Evolutionary conservation across 176 grass and related monocot species (phyloP), one percentile per base, ranked within the genome.

Genomic region (Carex myosuroides): DNA sequence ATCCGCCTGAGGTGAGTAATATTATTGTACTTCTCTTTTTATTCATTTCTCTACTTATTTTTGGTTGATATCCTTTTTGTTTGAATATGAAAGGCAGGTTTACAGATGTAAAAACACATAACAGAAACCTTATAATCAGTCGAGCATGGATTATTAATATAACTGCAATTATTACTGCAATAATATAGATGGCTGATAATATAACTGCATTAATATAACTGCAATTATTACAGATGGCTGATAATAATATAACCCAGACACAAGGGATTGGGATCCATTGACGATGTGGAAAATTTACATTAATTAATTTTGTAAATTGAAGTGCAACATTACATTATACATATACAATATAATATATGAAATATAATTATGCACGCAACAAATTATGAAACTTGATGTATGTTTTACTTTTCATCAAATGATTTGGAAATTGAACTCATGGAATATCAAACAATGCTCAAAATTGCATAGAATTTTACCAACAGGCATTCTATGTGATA

Each of bases 1-100:
- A 86, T 85, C 96, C 93, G 32, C 87, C 93, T 24, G 88, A 95
- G 93, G 93, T 95, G 16, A 66, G 72, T 84, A 46, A 33, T 41
- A 16, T 4, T 30, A 81, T 30, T 37, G 54, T 87, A 26, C 20
- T 2, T 14, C 0, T 39, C 37, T 71, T 67, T 68, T 48, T 2
- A 66, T 22, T 65, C 33, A 52, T 22, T 26, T 65, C 13, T 44
- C 32, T 66, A 66, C 16, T 73, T 22, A 22, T 13, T 73, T 74
- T 75, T 26, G 13, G 46, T 13, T 53, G 11, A 6, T 75, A 66
- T 33, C 13, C 12, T 66, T 66, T 66, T 13, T 32, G 29, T 66
- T 32, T 66, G 11, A 14, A 66, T 66, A 30, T 30, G 11, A 33
- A 13, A 66, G 29, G 12, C 12, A 50, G 46, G 46, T 50, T 50